Evolutionary conservation across 2,329 filamentous ascomycete species (phyloP).

Genomic region (Emergomyces pasteurianus): DNA sequence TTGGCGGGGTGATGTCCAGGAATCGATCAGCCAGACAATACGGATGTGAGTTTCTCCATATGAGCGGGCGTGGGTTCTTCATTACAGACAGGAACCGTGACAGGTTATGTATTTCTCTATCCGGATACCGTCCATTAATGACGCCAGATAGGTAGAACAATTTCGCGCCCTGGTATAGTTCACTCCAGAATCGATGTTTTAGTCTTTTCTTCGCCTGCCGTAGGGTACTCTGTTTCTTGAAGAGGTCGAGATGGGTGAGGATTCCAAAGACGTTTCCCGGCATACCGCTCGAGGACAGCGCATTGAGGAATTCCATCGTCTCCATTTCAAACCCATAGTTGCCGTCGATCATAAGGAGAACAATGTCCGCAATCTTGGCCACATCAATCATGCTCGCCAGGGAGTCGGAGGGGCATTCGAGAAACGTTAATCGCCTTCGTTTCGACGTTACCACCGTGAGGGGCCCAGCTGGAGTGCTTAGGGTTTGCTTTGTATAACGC

Average conservation of each 20-base stretch:
- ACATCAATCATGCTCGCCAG: slow-evolving; percentile 94
- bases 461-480: slow-evolving; percentile 79
- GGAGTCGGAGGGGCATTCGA: slow-evolving; percentile 91
- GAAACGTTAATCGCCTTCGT: slow-evolving; percentile 82
- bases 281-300: slow-evolving; percentile 90
- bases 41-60: slow-evolving; percentile 94
- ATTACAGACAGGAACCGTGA: slow-evolving; percentile 94
- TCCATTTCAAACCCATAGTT: slow-evolving; percentile 99
- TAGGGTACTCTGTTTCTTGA: slow-evolving; percentile 82
- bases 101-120: slow-evolving; percentile 90
- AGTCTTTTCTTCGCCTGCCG: slow-evolving; percentile 92
- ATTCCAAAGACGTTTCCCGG: slow-evolving; percentile 97
- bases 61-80: slow-evolving; percentile 94
- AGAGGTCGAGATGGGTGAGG: slow-evolving; percentile 88
- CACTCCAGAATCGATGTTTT: slow-evolving; percentile 93
- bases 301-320: slow-evolving; percentile 98
- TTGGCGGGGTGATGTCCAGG: slow-evolving; percentile 87
- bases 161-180: slow-evolving; percentile 92
- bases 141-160: slow-evolving; percentile 95
- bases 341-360: slow-evolving; percentile 94
- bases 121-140: slow-evolving; percentile 91
- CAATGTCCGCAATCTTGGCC: slow-evolving; percentile 93
- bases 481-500: slow-evolving; percentile 88
- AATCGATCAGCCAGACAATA: slow-evolving; percentile 91
- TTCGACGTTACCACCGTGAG: slow-evolving; percentile 96